Percentiles rank a stretch among this genome's conserved stretches.
These are phyloP conservation scores for Thymus mandschuricus DNA, from an alignment of 257 asterid species.

Conservation along the genomic window DNA sequence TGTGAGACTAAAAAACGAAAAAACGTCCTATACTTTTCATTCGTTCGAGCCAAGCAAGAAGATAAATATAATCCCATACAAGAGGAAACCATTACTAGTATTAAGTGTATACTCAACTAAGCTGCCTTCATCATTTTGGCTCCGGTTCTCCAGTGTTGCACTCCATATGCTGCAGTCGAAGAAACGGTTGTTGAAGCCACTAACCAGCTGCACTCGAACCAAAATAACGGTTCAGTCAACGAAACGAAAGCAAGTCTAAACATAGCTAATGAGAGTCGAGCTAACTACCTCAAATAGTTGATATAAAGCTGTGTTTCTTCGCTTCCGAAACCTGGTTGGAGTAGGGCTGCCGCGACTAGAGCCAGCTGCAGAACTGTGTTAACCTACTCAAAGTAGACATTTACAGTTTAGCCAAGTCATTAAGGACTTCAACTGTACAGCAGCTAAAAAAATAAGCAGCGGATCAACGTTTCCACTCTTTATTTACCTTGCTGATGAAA, in stretches of 20 bases:
- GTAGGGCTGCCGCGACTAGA: slow-evolving; percentile 86
- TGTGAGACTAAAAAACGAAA: background rate
- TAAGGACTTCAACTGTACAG: background rate
- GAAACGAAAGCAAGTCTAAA: background rate
- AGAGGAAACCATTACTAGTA: background rate
- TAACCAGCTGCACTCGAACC: slow-evolving; percentile 64
- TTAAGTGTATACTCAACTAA: background rate
- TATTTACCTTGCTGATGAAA: slow-evolving; percentile 80
- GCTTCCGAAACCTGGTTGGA: slow-evolving; percentile 88
- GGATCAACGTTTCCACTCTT: slow-evolving; percentile 6
- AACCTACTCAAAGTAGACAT: slow-evolving; percentile 48
- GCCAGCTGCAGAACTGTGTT: slow-evolving; percentile 87
- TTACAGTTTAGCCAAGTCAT: background rate
- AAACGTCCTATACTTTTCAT: background rate
- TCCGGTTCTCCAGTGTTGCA: slow-evolving; percentile 61
- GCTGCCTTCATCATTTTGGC: slow-evolving; percentile 34
- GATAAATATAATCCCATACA: background rate
- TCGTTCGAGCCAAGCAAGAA: slow-evolving; percentile 2
- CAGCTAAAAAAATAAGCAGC: background rate
- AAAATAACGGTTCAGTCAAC: slow-evolving; percentile 20
- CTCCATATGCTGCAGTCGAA: slow-evolving; percentile 87
- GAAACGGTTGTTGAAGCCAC: slow-evolving; percentile 81
- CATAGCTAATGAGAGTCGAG: background rate
- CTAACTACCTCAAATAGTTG: slow-evolving; percentile 61
- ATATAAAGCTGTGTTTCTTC: slow-evolving; percentile 70